Conservation (phyloP, 495 filamentous ascomycete species). For the Talaromyces borbonicus region DNA sequence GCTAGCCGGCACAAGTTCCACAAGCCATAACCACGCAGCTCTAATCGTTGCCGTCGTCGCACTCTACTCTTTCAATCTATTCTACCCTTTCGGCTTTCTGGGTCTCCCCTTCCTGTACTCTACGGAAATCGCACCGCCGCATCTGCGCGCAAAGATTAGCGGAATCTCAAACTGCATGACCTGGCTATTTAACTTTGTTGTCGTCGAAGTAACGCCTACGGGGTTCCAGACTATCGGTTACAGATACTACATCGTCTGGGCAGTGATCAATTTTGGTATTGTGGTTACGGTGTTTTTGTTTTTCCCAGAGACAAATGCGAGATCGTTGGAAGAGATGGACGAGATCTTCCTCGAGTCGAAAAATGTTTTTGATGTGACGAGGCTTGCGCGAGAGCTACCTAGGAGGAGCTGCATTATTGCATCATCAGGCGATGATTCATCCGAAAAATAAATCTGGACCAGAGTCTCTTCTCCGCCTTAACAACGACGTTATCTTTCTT, state of each 20-base stretch:
- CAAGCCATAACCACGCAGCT: constrained; percentile 21
- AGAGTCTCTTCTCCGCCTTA: no score
- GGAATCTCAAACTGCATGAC: constrained; percentile 55
- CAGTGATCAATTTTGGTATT: constrained; percentile 36
- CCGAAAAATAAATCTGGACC: no score
- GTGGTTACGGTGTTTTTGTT: constrained; percentile 45
- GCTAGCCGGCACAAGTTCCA: constrained; percentile 37
- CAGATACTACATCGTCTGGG: constrained; percentile 41
- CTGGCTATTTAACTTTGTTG: constrained; percentile 47
- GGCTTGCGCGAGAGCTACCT: constrained; percentile 20
- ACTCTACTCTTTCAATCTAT: constrained; percentile 32
- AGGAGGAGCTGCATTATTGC: constrained; percentile 2
- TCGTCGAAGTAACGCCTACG: constrained; percentile 35
- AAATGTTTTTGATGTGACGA: constrained; percentile 21
- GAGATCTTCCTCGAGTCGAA: constrained; percentile 46
- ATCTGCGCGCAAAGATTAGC: constrained; percentile 56
- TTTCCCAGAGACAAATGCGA: constrained; percentile 46
- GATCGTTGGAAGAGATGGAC: constrained; percentile 70
- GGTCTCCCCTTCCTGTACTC: constrained; percentile 58
- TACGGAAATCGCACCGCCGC: constrained; percentile 58
- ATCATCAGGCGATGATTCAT: no score
- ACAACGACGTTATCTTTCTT: no score
- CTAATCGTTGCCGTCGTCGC: constrained; percentile 31
- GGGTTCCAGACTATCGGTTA: constrained; percentile 36
- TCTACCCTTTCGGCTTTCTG: constrained; percentile 48